phyloP scores from a whole-genome alignment of 2,329 filamentous ascomycete species.

The Gaeumannomyces tritici region DNA sequence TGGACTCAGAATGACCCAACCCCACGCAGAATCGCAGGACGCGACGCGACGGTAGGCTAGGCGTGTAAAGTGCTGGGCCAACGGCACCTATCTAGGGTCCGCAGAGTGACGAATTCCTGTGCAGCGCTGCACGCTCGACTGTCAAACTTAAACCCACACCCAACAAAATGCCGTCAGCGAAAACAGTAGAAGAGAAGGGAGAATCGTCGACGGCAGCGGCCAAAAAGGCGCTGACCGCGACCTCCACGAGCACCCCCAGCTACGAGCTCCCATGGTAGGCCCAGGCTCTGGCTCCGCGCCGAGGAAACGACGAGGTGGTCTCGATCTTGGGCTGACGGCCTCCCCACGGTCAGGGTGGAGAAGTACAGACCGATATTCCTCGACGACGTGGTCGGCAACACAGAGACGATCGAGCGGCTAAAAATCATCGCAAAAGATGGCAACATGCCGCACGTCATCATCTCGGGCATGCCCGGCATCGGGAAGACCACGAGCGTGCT shows the following conservation, averaged over 20 bases:
- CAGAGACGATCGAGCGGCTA: slow-evolving; percentile 90
- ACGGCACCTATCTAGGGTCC: not conserved
- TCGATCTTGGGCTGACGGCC: slow-evolving; percentile 10
- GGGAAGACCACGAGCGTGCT: slow-evolving; percentile 96
- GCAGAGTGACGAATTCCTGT: not conserved
- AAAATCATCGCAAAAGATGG: slow-evolving; percentile 98
- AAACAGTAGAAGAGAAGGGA: slow-evolving; percentile 37
- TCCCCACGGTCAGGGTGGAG: slow-evolving; percentile 63
- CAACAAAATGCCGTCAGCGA: slow-evolving; percentile 36
- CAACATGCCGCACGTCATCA: slow-evolving; percentile 99
- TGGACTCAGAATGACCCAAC: not conserved
- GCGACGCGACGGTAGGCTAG: not conserved
- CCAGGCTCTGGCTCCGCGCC: not conserved
- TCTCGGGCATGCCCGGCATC: slow-evolving; percentile 98
- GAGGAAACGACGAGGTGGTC: not conserved
- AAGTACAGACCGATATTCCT: slow-evolving; percentile 94
- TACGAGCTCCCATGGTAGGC: slow-evolving; percentile 74
- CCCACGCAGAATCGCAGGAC: not conserved
- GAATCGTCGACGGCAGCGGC: slow-evolving; percentile 51
- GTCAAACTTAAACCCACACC: not conserved
- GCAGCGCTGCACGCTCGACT: not conserved
- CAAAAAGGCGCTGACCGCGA: slow-evolving; percentile 43
- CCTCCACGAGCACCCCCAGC: slow-evolving; percentile 38
- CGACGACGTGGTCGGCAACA: slow-evolving; percentile 95
- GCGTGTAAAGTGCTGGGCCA: slow-evolving; percentile 2